Evolutionary conservation across 2,329 filamentous ascomycete species (phyloP).

Genomic region (Botrytis fabae): DNA sequence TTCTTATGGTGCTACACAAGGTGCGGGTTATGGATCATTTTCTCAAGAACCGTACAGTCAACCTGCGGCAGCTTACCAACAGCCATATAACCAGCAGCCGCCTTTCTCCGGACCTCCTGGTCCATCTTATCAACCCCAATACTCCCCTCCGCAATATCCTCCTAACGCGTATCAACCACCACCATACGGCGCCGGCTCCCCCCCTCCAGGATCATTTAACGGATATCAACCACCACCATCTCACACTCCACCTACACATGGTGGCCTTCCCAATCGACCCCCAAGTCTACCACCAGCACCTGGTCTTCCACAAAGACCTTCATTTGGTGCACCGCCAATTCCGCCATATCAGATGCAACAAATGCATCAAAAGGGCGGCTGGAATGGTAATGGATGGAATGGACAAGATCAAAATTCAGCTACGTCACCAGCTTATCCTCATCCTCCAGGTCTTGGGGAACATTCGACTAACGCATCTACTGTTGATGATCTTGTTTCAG

Average conservation of each 20-base stretch:
- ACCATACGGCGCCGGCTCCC: constrained; percentile 39
- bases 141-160: constrained; percentile 40
- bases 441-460: constrained; percentile 40
- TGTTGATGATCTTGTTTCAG: constrained; percentile 51
- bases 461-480: constrained; percentile 46
- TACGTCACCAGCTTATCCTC: constrained; percentile 44
- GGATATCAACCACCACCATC: constrained; percentile 45
- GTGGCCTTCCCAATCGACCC: constrained; percentile 51
- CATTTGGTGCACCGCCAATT: constrained; percentile 53
- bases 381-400: constrained; percentile 43
- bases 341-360: constrained; percentile 54
- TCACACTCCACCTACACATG: constrained; percentile 43
- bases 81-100: constrained; percentile 42
- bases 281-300: constrained; percentile 56
- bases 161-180: constrained; percentile 21
- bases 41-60: constrained; percentile 42
- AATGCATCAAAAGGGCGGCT: constrained; percentile 48
- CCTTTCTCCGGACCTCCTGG: constrained; percentile 41
- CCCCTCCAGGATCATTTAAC: constrained; percentile 46
- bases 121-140: constrained; percentile 40
- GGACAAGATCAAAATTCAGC: constrained; percentile 42
- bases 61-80: constrained; percentile 46
- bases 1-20: constrained; percentile 36
- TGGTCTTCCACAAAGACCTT: constrained; percentile 60
- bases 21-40: constrained; percentile 41